A percentile compares a stretch with the other conserved stretches of the same genome.
These are phyloP conservation scores for Tuber indicum DNA, from an alignment of 495 filamentous ascomycete species.

Conservation along the genomic window DNA sequence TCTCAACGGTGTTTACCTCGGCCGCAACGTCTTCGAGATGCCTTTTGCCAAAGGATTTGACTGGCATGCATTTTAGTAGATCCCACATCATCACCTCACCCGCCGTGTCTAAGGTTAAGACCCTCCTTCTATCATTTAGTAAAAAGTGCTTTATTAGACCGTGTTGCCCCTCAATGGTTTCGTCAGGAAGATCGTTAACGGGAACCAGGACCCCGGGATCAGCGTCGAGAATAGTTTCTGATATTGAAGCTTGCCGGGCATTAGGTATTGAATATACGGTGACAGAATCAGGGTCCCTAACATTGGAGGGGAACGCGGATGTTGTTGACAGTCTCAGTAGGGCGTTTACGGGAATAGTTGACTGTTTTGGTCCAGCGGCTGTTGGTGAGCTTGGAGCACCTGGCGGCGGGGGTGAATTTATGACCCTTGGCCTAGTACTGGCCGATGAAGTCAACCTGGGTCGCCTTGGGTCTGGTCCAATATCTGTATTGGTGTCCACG, in stretches of 20 bases:
- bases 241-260: constrained; percentile 49
- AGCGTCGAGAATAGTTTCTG: constrained; percentile 57
- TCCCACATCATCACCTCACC: constrained; percentile 98
- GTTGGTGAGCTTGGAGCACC: constrained; percentile 34
- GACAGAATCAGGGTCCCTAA: constrained; percentile 50
- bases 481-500: constrained; percentile 64
- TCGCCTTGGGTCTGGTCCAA: constrained; percentile 41
- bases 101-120: constrained; percentile 86
- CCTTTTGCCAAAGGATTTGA: constrained; percentile 82
- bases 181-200: constrained; percentile 66
- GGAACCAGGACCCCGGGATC: constrained; percentile 56
- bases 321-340: constrained; percentile 77
- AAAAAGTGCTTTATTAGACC: constrained; percentile 89
- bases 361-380: constrained; percentile 41
- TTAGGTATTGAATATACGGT: constrained; percentile 49
- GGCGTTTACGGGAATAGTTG: constrained; percentile 67
- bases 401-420: constrained; percentile 44
- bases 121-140: constrained; percentile 81
- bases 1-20: constrained; percentile 80
- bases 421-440: constrained; percentile 39
- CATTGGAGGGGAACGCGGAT: constrained; percentile 58
- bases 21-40: constrained; percentile 87
- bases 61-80: constrained; percentile 73
- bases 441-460: constrained; percentile 35
- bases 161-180: constrained; percentile 90